phyloP scores from a whole-genome alignment of 257 asterid genomes.

The Schizonepeta tenuifolia region DNA sequence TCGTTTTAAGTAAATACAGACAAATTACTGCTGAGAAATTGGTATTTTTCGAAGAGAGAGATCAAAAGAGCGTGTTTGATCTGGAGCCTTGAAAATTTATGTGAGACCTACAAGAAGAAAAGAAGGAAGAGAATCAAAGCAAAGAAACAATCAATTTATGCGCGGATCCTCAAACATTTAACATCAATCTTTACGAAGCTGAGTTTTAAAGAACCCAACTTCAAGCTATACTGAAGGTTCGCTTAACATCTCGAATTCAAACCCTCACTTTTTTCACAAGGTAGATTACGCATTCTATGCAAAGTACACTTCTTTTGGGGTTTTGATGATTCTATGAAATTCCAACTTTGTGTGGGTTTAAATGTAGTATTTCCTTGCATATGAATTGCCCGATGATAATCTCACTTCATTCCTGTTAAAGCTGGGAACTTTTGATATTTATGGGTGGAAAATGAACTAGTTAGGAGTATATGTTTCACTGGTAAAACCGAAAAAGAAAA shows the following conservation, averaged over 20 bases:
- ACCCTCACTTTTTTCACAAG: not conserved
- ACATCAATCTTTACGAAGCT: slow-evolving; percentile 4
- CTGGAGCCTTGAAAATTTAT: not conserved
- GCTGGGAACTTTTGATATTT: not conserved
- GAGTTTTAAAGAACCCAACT: not conserved
- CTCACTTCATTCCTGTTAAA: not conserved
- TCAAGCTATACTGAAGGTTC: not conserved
- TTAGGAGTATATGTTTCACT: not conserved
- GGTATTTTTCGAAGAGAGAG: not conserved
- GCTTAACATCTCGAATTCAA: slow-evolving; percentile 1
- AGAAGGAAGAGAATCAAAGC: not conserved
- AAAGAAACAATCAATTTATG: not conserved
- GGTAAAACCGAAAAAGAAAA: not conserved
- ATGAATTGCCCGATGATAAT: not conserved
- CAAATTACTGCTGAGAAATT: not conserved
- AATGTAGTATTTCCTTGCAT: not conserved
- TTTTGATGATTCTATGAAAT: not conserved
- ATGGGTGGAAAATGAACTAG: not conserved
- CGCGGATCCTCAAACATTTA: not conserved
- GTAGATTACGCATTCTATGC: not conserved
- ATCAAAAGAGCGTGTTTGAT: not conserved
- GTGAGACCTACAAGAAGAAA: not conserved
- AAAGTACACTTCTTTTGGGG: not conserved
- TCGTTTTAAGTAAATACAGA: not conserved
- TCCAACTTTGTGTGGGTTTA: not conserved